Evolutionary conservation across 495 filamentous ascomycete species (phyloP).

Genomic region (Corynascus novoguineensis): DNA sequence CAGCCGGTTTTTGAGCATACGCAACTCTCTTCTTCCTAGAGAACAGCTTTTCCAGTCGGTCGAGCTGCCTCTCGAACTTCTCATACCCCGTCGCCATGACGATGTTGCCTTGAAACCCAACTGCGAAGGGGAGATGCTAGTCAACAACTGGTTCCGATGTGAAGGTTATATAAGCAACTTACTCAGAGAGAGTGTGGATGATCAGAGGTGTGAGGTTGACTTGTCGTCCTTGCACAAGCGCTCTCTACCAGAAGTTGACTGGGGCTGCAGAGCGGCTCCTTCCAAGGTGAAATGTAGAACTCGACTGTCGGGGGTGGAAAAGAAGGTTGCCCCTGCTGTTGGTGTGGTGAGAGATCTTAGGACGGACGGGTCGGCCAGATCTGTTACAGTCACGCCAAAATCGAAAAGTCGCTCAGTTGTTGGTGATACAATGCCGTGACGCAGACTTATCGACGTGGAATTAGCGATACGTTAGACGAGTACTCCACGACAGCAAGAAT

Average conservation of each 20-base stretch:
- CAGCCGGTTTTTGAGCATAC: background rate
- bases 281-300: background rate
- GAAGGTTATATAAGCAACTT: background rate
- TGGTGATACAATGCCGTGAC: slow-evolving; percentile 15
- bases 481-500: background rate
- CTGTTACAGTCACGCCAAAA: background rate
- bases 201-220: too few species aligned
- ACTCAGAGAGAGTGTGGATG: background rate
- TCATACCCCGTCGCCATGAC: slow-evolving; percentile 25
- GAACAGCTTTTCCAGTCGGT: slow-evolving; percentile 31
- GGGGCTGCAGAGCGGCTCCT: background rate
- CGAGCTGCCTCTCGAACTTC: slow-evolving; percentile 23
- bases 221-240: background rate
- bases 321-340: background rate
- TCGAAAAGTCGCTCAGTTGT: slow-evolving; percentile 10
- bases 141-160: background rate
- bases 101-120: background rate
- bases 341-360: background rate
- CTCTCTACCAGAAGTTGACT: background rate
- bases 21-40: slow-evolving; percentile 22
- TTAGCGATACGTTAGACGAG: slow-evolving; percentile 11
- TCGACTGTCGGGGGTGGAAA: background rate
- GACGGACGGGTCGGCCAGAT: background rate
- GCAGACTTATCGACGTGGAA: slow-evolving; percentile 4
- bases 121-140: background rate